phyloP scores from a whole-genome alignment of 2,329 filamentous ascomycete species.

The Cercospora citrullina region DNA sequence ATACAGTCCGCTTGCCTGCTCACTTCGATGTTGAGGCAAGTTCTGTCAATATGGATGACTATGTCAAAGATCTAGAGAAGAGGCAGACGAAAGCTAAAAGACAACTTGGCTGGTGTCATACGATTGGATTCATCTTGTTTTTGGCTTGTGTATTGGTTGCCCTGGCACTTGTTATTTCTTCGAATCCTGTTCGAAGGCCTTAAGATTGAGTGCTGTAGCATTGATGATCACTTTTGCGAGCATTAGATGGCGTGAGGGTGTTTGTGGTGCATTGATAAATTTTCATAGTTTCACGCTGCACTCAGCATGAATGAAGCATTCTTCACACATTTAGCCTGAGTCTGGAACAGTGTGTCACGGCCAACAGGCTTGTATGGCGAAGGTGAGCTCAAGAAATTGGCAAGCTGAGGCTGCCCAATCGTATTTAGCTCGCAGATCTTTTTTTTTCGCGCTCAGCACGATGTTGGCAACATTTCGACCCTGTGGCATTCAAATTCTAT shows the following conservation, averaged over 20 bases:
- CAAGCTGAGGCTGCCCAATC: too few relatives aligned
- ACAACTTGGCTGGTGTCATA: background rate
- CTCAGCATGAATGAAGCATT: background rate
- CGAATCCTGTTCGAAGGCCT: background rate
- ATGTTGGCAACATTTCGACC: too few relatives aligned
- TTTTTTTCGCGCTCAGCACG: too few relatives aligned
- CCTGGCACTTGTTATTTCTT: background rate
- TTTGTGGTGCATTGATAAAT: background rate
- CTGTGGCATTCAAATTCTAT: too few relatives aligned
- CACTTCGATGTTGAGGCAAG: background rate
- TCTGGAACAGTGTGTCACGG: too few relatives aligned
- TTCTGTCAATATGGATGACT: background rate
- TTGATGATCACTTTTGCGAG: background rate
- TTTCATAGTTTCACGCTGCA: background rate
- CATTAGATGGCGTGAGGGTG: background rate
- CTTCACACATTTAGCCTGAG: too few relatives aligned
- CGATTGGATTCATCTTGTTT: background rate
- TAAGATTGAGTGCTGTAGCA: background rate
- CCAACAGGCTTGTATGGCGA: too few relatives aligned
- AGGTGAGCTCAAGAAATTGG: too few relatives aligned
- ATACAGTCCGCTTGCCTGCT: background rate
- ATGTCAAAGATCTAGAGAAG: background rate
- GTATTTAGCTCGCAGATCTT: too few relatives aligned
- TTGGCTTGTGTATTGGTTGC: background rate
- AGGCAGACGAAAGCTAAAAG: background rate